These are phyloP conservation scores for Knoxia roxburghii DNA, from an alignment of 257 asterid species.

Conservation along the genomic window DNA sequence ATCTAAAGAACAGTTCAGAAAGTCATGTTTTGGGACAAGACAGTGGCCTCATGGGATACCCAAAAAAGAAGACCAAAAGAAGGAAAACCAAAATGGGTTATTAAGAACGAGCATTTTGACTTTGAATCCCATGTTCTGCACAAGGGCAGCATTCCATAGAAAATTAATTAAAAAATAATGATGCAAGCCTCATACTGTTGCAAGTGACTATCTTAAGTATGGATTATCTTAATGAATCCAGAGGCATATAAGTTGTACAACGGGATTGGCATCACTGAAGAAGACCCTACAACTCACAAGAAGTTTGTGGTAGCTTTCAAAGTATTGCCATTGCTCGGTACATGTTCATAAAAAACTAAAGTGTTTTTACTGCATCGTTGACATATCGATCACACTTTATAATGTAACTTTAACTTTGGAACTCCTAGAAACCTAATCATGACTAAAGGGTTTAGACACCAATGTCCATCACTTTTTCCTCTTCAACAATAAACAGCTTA, in stretches of 20 bases:
- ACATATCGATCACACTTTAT: not conserved
- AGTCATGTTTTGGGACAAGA: not conserved
- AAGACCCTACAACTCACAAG: not conserved
- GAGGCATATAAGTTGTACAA: not conserved
- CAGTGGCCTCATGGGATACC: not conserved
- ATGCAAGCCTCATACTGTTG: not conserved
- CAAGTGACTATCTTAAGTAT: not conserved
- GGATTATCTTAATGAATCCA: not conserved
- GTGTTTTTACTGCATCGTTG: not conserved
- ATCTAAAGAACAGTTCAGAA: not conserved
- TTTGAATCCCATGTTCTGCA: not conserved
- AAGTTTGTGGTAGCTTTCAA: not conserved
- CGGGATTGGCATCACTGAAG: not conserved
- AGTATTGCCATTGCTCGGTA: not conserved
- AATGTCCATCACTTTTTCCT: not conserved
- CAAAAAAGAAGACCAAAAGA: no score
- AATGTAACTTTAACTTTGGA: not conserved
- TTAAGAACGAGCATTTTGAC: not conserved
- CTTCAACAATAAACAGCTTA: not conserved
- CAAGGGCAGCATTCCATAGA: not conserved
- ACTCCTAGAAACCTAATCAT: not conserved
- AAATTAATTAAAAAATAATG: not conserved
- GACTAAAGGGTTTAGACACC: not conserved
- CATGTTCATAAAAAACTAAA: not conserved
- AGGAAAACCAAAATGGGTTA: not conserved